phyloP scores from a whole-genome alignment of 2,329 filamentous ascomycete genomes.

The Fusarium aywerte region DNA sequence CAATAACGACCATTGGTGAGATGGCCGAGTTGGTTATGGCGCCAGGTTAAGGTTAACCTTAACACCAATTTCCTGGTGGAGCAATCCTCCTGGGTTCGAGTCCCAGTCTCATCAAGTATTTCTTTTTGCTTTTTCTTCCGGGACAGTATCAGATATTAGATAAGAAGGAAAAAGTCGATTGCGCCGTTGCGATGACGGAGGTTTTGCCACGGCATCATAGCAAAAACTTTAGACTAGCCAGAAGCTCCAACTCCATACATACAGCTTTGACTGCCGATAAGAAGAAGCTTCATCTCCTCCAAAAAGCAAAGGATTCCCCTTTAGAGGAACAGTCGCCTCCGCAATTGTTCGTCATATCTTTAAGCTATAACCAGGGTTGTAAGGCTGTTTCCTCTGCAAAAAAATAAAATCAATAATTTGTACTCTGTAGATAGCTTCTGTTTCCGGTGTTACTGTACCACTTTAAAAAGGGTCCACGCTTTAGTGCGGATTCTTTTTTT shows the following conservation, averaged over 20 bases:
- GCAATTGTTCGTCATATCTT: constrained; percentile 25
- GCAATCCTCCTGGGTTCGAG: constrained; percentile 48
- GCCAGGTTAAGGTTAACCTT: constrained; percentile 46
- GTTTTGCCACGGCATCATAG: constrained; percentile 14
- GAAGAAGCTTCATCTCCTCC: not conserved
- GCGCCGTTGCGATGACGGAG: constrained; percentile 25
- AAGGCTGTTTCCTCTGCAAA: constrained; percentile 37
- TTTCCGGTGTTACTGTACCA: not conserved
- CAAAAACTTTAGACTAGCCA: constrained; percentile 1
- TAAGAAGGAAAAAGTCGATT: not conserved
- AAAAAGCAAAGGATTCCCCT: not conserved
- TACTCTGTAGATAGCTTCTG: constrained; percentile 12
- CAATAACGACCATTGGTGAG: constrained; percentile 34
- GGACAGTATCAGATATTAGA: too few relatives aligned
- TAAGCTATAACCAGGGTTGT: constrained; percentile 27
- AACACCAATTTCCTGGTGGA: constrained; percentile 45
- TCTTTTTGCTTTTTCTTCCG: constrained; percentile 17
- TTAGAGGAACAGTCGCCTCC: not conserved
- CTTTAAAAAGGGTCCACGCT: constrained; percentile 11
- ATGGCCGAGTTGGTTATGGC: constrained; percentile 48
- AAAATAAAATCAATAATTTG: constrained; percentile 27
- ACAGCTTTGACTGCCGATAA: constrained; percentile 3
- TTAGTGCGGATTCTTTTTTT: constrained; percentile 20
- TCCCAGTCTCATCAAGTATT: constrained; percentile 43
- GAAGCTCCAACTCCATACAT: constrained; percentile 15